phyloP scores from a whole-genome alignment of 208 protist genomes.

The Leishmania amazonensis region DNA sequence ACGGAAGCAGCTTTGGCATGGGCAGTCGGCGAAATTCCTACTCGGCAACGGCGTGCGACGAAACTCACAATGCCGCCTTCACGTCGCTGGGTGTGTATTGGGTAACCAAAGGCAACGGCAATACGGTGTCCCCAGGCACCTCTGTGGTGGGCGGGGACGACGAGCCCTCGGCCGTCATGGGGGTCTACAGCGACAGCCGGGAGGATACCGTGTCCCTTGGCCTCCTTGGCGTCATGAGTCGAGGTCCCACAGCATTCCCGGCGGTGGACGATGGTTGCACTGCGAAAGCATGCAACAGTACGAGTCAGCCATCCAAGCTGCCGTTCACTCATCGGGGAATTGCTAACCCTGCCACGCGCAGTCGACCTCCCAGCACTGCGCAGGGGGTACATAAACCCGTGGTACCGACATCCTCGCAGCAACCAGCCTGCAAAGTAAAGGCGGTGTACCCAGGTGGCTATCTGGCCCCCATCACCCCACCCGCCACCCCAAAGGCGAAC shows the following conservation, averaged over 20 bases:
- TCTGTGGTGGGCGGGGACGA: neutral
- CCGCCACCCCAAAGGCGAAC: neutral
- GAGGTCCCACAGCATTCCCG: neutral
- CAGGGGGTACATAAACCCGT: neutral
- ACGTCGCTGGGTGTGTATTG: neutral
- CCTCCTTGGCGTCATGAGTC: neutral
- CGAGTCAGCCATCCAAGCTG: too few species aligned
- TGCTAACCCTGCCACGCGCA: neutral
- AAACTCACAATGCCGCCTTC: neutral
- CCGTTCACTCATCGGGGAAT: neutral
- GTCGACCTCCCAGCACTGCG: neutral
- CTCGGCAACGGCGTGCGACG: conserved; percentile 6
- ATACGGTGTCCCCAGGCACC: neutral
- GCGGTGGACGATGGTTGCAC: too few species aligned
- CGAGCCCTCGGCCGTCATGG: neutral
- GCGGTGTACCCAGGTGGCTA: conserved; percentile 7
- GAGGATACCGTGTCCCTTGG: neutral
- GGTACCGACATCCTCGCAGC: neutral
- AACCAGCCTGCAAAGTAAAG: neutral
- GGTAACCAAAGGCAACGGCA: neutral
- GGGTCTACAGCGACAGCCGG: neutral
- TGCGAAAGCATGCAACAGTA: neutral
- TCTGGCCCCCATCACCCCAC: conserved; percentile 20
- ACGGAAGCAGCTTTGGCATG: conserved; percentile 23
- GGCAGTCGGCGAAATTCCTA: neutral